Evolutionary conservation across 2,329 filamentous ascomycete genomes (phyloP), one percentile per base, ranked within the genome.

Genomic region (Trichoderma sp.): DNA sequence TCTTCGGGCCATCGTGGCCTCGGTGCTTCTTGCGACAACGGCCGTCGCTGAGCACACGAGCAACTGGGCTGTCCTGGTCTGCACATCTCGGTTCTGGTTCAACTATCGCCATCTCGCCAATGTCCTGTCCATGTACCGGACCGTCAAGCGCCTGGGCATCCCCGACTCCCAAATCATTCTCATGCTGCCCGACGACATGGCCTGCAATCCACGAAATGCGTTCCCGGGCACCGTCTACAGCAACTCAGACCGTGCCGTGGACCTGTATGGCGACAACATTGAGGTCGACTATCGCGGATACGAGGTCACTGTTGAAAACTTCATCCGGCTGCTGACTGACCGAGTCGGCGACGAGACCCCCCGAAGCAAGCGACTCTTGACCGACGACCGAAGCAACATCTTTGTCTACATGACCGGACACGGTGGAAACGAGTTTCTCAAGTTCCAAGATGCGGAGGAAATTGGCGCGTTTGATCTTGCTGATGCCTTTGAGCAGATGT

Each of bases 171-270:
- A 99, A 80, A 99, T 99, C 82, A 98, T 99, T 79, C 91, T 99
- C 74, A 98, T 99, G 94, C 89, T 99, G n/a, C 96, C 96, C 27
- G 96, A 99, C 80, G 96, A 99, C 83, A 98, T 99, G 93, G 96
- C 96, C 49, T 99, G 96, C 86, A 99, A 99, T 82, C 96, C 96
- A 37, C 93, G 96, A 76, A 99, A 99, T 79, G 94, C 94, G 61
- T 99, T 99, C 80, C 94, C 96, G 0, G 96, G 96, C 64, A 97
- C 94, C 65, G 96, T 99, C 35, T 99, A 98, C 86, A 97, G 96
- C 82, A 98, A 99, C 78, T 94, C 96, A 47, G 94, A 97, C 80
- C 92, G 96, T 73, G 94, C 93, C 10, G 91, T 99, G 60, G 96
- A 99, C 77, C 86, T 99, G 5, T 99, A 99, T 79, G 96, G 96